Conservation (phyloP, 768 basidiomycete species). For the Trametes punicea region DNA sequence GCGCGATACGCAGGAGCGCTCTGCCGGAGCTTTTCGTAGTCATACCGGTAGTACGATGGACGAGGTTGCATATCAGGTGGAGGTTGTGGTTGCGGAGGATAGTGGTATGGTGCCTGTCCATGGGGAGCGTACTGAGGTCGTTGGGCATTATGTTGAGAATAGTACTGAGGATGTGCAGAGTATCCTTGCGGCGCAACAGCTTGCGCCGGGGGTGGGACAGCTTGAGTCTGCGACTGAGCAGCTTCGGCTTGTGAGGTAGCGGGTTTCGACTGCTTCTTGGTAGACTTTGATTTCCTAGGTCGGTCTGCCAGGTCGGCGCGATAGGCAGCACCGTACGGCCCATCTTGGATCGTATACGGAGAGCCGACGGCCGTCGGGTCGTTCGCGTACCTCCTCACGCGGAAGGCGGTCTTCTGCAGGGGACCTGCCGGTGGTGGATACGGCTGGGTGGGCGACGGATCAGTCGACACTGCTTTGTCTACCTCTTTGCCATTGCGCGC, state of each 20-base stretch:
- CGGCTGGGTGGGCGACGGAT: neutral
- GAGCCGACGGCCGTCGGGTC: slow-evolving; percentile 8
- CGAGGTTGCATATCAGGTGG: neutral
- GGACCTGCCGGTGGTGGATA: neutral
- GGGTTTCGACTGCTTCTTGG: neutral
- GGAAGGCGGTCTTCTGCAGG: slow-evolving; percentile 16
- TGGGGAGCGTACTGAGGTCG: neutral
- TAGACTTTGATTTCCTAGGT: neutral
- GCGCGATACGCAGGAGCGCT: slow-evolving; percentile 13
- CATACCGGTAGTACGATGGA: slow-evolving; percentile 21
- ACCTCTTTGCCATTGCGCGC: slow-evolving; percentile 10
- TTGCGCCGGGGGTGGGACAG: neutral
- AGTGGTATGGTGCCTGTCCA: neutral
- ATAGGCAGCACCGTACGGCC: slow-evolving; percentile 19
- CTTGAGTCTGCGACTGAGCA: neutral
- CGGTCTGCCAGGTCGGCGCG: slow-evolving; percentile 1
- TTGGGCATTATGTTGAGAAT: neutral
- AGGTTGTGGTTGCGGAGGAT: neutral
- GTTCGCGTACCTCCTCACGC: slow-evolving; percentile 16
- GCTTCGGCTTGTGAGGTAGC: neutral
- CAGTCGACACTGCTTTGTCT: neutral
- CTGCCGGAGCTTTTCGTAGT: slow-evolving; percentile 20
- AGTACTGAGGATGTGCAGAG: neutral
- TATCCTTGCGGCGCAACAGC: neutral
- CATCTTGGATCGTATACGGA: neutral